phyloP scores from a whole-genome alignment of 164 flowering plant genomes.

The Piper longum region DNA sequence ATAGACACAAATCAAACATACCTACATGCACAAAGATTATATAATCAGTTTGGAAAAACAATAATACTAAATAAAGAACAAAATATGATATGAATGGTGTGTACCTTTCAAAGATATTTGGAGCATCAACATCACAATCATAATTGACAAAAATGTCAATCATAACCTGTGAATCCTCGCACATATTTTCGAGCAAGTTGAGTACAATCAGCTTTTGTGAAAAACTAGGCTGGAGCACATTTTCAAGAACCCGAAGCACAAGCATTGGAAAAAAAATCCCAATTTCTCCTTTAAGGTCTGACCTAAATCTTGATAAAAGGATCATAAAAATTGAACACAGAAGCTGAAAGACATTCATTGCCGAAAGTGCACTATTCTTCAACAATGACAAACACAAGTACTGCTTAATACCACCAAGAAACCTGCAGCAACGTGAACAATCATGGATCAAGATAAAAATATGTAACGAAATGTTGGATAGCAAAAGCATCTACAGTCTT shows the following conservation, averaged over 20 bases:
- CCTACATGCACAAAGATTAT: too few relatives aligned
- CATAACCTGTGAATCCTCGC: conserved; percentile 66
- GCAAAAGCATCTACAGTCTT: too few relatives aligned
- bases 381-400: conserved; percentile 84
- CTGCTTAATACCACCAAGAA: conserved; percentile 77
- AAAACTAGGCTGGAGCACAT: conserved; percentile 95
- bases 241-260: conserved; percentile 88
- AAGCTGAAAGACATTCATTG: conserved; percentile 96
- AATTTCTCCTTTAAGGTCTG: conserved; percentile 83
- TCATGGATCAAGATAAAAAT: background rate
- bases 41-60: too few relatives aligned
- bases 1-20: too few relatives aligned
- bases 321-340: conserved; percentile 72
- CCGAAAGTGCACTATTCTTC: conserved; percentile 95
- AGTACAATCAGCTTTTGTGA: conserved; percentile 96
- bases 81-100: background rate
- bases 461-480: background rate
- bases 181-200: conserved; percentile 67
- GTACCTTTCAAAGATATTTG: conserved; percentile 95
- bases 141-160: conserved; percentile 92
- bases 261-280: conserved; percentile 98
- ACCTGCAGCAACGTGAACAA: conserved; percentile 37
- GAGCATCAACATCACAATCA: conserved; percentile 93
- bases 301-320: conserved; percentile 66
- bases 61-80: background rate